Percentiles rank a stretch among this genome's conserved stretches.
Conservation (phyloP, 805 yeast species). For the Wickerhamomyces kurtzmanii region DNA sequence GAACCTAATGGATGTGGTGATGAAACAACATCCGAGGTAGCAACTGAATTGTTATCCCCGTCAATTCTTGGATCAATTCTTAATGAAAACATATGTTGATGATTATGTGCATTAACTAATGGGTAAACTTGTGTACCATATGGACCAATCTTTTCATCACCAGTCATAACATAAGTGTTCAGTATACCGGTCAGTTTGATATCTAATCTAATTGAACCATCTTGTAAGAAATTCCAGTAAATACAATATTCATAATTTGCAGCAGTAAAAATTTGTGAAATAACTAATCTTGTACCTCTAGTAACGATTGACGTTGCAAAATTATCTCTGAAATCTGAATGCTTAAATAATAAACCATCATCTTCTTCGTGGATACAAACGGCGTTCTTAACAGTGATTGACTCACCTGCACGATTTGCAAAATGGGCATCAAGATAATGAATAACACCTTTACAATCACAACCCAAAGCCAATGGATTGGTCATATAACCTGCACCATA, state of each 20-base stretch:
- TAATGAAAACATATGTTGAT: constrained; percentile 73
- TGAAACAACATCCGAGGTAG: constrained; percentile 52
- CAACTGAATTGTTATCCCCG: constrained; percentile 71
- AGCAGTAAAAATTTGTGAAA: constrained; percentile 79
- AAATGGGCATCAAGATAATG: constrained; percentile 79
- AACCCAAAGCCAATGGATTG: constrained; percentile 67
- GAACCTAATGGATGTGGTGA: constrained; percentile 55
- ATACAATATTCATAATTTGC: constrained; percentile 81
- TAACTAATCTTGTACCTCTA: constrained; percentile 62
- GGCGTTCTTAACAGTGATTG: constrained; percentile 65
- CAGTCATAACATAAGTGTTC: constrained; percentile 59
- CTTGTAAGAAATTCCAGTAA: constrained; percentile 78
- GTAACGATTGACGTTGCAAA: constrained; percentile 68
- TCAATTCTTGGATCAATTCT: constrained; percentile 77
- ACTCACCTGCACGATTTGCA: constrained; percentile 56
- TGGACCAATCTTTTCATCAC: constrained; percentile 59
- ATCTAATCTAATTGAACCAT: constrained; percentile 74
- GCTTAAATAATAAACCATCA: constrained; percentile 71
- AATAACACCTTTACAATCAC: constrained; percentile 82
- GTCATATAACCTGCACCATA: constrained; percentile 85
- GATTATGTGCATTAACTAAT: constrained; percentile 75
- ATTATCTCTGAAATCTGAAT: constrained; percentile 76
- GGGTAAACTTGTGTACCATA: constrained; percentile 82
- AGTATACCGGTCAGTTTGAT: constrained; percentile 75
- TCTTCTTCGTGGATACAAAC: constrained; percentile 84